Evolutionary conservation across 352 stramenopile species (phyloP), one percentile per base, ranked within the genome.

Genomic region (Phytophthora europaea): DNA sequence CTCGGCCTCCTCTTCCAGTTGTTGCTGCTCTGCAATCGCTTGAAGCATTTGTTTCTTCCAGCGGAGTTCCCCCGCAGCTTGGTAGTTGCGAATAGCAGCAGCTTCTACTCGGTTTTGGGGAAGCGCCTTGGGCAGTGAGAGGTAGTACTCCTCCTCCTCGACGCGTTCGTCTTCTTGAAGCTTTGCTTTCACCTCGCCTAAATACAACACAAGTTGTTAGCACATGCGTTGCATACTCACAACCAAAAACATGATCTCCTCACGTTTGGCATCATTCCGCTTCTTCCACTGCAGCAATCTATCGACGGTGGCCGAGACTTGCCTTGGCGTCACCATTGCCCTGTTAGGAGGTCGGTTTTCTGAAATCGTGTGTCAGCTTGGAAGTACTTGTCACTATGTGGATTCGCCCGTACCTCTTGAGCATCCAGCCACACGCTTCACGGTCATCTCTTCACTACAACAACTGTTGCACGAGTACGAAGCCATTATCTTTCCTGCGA

Each of bases 61-160:
- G 34, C 69, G 43, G 5, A 80, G 79, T 33, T 73, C 75, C 2
- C 52, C 59, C 33, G 77, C 65, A 38, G 73, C 67, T 57, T 72
- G 63, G 28, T 80, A 84, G 45, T 87, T 89, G 54, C 82, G 78
- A 60, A 77, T 64, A 16, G 66, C 62, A 57, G 80, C 82, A 22
- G 70, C 65, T n/a, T 74, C 23, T 9, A 85, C 68, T 12, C 54
- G 57, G 31, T 45, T 16, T 6, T 40, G 5, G 0, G 80, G 67
- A n/a, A 88, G 59, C 2, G 65, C 20, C 48, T 64, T 76, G 7
- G 13, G 56, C 10, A 70, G 53, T 18, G 72, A 62, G 23, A 75
- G 23, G n/a, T 76, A 78, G 1, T 62, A 47, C 1, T 78, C 26
- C 8, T 84, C 71, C 51, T 87, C 67, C 13, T 70, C 70, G 54